Percentiles rank a stretch among this genome's conserved stretches.
Conservation (phyloP, 306 rosid genomes). For the Parietaria judaica region DNA sequence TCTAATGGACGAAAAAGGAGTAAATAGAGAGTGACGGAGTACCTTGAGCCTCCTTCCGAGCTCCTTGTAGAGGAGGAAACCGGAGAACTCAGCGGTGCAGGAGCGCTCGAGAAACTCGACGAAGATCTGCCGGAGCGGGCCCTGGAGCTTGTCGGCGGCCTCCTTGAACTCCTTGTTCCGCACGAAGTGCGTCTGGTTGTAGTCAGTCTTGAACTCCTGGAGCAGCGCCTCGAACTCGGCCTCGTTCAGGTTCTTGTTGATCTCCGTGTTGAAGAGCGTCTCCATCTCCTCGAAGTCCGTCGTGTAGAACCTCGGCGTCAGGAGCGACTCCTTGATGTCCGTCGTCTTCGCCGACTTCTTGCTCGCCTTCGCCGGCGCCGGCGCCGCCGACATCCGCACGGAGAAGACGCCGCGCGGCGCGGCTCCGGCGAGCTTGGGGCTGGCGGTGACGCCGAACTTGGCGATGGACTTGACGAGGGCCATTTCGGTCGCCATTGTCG, state of each 20-base stretch:
- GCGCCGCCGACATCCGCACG: slow-evolving; percentile 53
- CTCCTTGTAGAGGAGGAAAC: slow-evolving; percentile 95
- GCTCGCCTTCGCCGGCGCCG: slow-evolving; percentile 36
- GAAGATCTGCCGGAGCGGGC: slow-evolving; percentile 80
- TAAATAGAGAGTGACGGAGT: no score
- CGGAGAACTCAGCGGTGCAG: slow-evolving; percentile 98
- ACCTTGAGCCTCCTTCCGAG: slow-evolving; percentile 98
- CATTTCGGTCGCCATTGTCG: slow-evolving; percentile 70
- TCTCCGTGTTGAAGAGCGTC: slow-evolving; percentile 93
- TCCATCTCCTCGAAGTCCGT: slow-evolving; percentile 98
- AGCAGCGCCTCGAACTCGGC: slow-evolving; percentile 79
- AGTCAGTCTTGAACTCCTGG: slow-evolving; percentile 98
- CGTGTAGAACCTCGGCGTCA: slow-evolving; percentile 93
- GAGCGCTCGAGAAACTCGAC: slow-evolving; percentile 99
- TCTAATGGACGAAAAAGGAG: no score
- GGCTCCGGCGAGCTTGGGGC: slow-evolving; percentile 42
- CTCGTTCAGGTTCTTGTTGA: slow-evolving; percentile 77
- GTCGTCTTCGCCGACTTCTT: slow-evolving; percentile 46
- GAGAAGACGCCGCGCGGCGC: slow-evolving; percentile 25
- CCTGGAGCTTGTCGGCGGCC: slow-evolving; percentile 86
- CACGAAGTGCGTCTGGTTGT: slow-evolving; percentile 92
- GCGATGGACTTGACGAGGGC: slow-evolving; percentile 82
- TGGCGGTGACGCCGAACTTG: slow-evolving; percentile 39
- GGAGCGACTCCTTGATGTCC: slow-evolving; percentile 72
- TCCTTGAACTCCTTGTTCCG: slow-evolving; percentile 97